Conservation (phyloP, 2,329 filamentous ascomycete genomes). For the Nigrospora sphaerica region DNA sequence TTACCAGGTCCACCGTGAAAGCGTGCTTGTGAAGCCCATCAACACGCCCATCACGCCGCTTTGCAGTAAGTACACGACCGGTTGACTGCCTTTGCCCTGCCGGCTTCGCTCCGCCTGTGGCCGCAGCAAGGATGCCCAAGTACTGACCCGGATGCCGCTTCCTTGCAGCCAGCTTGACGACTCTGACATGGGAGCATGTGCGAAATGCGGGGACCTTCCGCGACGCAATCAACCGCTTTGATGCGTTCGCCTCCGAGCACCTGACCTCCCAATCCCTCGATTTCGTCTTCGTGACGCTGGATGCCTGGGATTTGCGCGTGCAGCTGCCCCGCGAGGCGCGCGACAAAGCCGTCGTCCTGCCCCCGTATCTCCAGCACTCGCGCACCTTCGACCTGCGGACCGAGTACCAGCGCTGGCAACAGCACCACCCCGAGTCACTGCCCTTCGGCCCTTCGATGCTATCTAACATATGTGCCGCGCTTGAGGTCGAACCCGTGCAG, state of each 20-base stretch:
- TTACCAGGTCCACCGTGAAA: slow-evolving; percentile 81
- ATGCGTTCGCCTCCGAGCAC: slow-evolving; percentile 87
- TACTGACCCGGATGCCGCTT: not conserved
- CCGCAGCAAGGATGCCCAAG: not conserved
- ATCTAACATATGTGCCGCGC: slow-evolving; percentile 94
- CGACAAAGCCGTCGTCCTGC: slow-evolving; percentile 95
- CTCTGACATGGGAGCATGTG: slow-evolving; percentile 98
- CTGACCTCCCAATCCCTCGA: slow-evolving; percentile 85
- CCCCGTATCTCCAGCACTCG: slow-evolving; percentile 94
- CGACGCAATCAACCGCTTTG: slow-evolving; percentile 92
- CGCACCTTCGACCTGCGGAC: slow-evolving; percentile 94
- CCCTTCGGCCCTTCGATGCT: slow-evolving; percentile 94
- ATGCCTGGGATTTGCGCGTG: slow-evolving; percentile 96
- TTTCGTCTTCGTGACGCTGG: slow-evolving; percentile 96
- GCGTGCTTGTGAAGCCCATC: slow-evolving; percentile 93
- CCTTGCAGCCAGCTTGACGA: slow-evolving; percentile 80
- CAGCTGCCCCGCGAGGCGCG: slow-evolving; percentile 95
- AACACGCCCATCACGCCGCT: slow-evolving; percentile 98
- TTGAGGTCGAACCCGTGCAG: slow-evolving; percentile 96
- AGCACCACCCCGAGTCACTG: slow-evolving; percentile 94
- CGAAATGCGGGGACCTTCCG: slow-evolving; percentile 95
- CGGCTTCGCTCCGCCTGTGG: no score
- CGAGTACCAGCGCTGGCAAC: slow-evolving; percentile 98
- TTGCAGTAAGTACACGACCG: slow-evolving; percentile 71
- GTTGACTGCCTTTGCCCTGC: no score